Conservation (phyloP, 2,329 filamentous ascomycete species). For the Huntiella bhutanensis region DNA sequence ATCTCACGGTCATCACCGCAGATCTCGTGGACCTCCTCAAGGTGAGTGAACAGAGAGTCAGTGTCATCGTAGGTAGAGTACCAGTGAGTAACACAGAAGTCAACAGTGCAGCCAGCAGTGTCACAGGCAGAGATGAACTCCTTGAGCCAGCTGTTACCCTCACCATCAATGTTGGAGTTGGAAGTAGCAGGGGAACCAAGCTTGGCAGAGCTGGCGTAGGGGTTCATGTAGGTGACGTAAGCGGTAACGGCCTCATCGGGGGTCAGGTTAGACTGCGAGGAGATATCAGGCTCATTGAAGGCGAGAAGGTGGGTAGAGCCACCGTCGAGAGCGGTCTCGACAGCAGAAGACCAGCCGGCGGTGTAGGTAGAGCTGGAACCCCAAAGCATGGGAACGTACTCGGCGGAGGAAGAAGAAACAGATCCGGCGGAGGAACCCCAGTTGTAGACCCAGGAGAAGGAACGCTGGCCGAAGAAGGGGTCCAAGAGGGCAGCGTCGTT, state of each 20-base stretch:
- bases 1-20: slow-evolving; percentile 30
- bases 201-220: slow-evolving; percentile 30
- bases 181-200: slow-evolving; percentile 43
- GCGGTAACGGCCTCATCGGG: slow-evolving; percentile 30
- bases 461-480: slow-evolving; percentile 24
- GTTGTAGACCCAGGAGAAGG: slow-evolving; percentile 44
- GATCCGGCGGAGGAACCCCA: slow-evolving; percentile 34
- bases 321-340: slow-evolving; percentile 28
- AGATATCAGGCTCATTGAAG: slow-evolving; percentile 55
- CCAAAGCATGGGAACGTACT: slow-evolving; percentile 53
- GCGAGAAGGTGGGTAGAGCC: slow-evolving; percentile 40
- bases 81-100: slow-evolving; percentile 47
- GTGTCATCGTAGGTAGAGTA: slow-evolving; percentile 32
- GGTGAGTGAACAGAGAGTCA: slow-evolving; percentile 34
- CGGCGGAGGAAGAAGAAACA: slow-evolving; percentile 23
- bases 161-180: slow-evolving; percentile 30
- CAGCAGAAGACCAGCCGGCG: slow-evolving; percentile 30
- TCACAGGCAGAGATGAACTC: slow-evolving; percentile 33
- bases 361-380: slow-evolving; percentile 26
- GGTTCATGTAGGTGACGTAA: slow-evolving; percentile 36
- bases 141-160: slow-evolving; percentile 39
- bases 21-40: slow-evolving; percentile 26
- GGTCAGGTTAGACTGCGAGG: slow-evolving; percentile 37
- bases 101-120: slow-evolving; percentile 28
- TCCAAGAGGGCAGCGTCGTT: slow-evolving; percentile 37